Conservation (phyloP, 2,329 filamentous ascomycete species). For the Leptographium radiaticola region DNA sequence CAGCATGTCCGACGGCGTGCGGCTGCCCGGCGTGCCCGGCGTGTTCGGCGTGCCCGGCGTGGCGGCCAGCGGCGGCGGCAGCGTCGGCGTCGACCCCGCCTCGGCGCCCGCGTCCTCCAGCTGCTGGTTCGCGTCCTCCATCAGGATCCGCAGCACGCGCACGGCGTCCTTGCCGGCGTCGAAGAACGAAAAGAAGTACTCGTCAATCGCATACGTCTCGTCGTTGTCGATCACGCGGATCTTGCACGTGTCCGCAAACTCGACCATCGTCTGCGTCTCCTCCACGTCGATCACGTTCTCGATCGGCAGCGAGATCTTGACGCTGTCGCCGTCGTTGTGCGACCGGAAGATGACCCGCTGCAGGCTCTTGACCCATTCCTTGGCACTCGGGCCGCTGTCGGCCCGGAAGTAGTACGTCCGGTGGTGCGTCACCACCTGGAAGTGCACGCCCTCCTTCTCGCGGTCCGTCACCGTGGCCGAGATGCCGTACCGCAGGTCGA, state of each 20-base stretch:
- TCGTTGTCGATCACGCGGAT: conserved; percentile 86
- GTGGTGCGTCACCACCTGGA: conserved; percentile 70
- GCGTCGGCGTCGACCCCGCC: not conserved
- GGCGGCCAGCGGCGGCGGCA: too few relatives aligned
- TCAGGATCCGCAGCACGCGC: conserved; percentile 58
- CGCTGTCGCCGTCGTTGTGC: conserved; percentile 91
- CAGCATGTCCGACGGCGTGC: not conserved
- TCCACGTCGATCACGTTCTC: conserved; percentile 86
- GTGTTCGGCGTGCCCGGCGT: too few relatives aligned
- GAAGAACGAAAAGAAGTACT: conserved; percentile 98
- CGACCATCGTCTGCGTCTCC: conserved; percentile 67
- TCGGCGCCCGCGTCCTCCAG: conserved; percentile 10
- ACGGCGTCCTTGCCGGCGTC: conserved; percentile 73
- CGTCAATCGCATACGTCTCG: conserved; percentile 89
- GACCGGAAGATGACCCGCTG: conserved; percentile 92
- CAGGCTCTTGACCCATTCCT: conserved; percentile 90
- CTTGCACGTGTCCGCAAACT: conserved; percentile 88
- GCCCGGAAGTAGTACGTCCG: conserved; percentile 79
- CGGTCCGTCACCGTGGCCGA: conserved; percentile 59
- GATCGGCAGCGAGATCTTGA: conserved; percentile 88
- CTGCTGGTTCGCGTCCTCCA: conserved; percentile 49
- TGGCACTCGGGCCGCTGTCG: conserved; percentile 76
- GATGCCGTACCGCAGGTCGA: conserved; percentile 84
- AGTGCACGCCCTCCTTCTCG: conserved; percentile 63
- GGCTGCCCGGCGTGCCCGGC: not conserved